Evolutionary conservation across 2,329 filamentous ascomycete genomes (phyloP).

Genomic region (Calycina marina): DNA sequence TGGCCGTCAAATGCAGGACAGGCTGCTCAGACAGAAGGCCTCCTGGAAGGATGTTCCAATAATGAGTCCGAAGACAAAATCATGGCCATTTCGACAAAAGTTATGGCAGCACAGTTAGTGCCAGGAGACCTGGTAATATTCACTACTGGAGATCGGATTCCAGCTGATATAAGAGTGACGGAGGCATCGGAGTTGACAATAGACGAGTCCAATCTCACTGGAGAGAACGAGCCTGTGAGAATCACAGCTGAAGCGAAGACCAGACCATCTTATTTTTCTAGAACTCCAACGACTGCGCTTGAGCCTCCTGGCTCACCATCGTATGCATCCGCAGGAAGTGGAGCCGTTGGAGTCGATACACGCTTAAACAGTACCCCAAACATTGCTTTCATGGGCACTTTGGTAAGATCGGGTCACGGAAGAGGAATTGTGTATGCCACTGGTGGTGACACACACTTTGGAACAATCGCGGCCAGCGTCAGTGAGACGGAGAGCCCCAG

Average conservation of each 20-base stretch:
- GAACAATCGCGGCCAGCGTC: constrained; percentile 85
- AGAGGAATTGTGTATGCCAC: constrained; percentile 97
- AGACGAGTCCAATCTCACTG: constrained; percentile 91
- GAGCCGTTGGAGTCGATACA: constrained; percentile 47
- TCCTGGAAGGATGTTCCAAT: constrained; percentile 19
- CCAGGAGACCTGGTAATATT: constrained; percentile 89
- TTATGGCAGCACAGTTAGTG: constrained; percentile 76
- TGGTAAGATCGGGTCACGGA: constrained; percentile 88
- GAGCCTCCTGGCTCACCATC: constrained; percentile 36
- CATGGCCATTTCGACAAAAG: constrained; percentile 60
- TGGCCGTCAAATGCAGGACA: constrained; percentile 31
- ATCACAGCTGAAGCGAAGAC: constrained; percentile 53
- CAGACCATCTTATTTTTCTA: constrained; percentile 20
- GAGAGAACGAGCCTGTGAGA: constrained; percentile 84
- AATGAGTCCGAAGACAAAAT: constrained; percentile 43
- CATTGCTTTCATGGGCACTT: constrained; percentile 94
- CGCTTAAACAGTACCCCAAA: constrained; percentile 66
- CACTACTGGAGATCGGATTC: constrained; percentile 89
- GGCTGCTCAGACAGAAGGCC: constrained; percentile 12
- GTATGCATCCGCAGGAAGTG: constrained; percentile 41
- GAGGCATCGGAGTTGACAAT: constrained; percentile 81
- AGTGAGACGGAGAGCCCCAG: constrained; percentile 91
- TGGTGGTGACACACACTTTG: constrained; percentile 85
- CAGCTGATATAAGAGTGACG: constrained; percentile 89
- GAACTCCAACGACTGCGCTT: constrained; percentile 14